Evolutionary conservation across 306 rosid species (phyloP).

Genomic region (Cucumis sativus): DNA sequence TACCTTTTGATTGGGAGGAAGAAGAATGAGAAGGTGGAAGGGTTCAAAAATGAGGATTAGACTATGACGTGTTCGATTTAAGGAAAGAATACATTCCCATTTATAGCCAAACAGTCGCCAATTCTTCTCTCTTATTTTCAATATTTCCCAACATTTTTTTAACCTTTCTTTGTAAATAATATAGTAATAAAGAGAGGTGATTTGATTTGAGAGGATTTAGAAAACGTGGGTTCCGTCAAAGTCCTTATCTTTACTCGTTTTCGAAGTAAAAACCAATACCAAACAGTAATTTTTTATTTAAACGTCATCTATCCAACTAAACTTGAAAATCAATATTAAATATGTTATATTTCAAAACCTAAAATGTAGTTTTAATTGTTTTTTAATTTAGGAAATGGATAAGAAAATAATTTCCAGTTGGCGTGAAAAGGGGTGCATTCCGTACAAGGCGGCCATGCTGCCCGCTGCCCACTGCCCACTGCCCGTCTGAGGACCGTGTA

Average conservation of each 20-base stretch:
- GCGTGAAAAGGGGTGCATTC: neutral
- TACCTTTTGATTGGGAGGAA: neutral
- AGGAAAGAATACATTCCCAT: constrained; percentile 14
- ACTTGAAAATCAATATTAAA: no score
- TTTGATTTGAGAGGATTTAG: neutral
- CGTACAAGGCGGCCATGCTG: constrained; percentile 9
- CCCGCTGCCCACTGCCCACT: neutral
- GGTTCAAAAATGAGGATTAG: neutral
- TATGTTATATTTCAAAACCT: no score
- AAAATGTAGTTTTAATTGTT: no score
- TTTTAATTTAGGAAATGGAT: neutral
- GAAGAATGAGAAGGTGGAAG: neutral
- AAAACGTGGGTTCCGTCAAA: neutral
- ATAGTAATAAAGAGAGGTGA: neutral
- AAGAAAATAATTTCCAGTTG: neutral
- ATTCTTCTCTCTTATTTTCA: neutral
- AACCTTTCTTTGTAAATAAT: neutral
- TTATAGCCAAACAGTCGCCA: constrained; percentile 11
- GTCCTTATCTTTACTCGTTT: neutral
- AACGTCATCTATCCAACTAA: no score
- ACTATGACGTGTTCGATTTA: neutral
- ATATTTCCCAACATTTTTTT: neutral
- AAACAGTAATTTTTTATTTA: neutral
- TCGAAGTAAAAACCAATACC: neutral
- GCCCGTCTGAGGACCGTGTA: constrained; percentile 4